Evolutionary conservation across 164 flowering plant genomes (phyloP).

Genomic region (Chloranthus sessilifolius): DNA sequence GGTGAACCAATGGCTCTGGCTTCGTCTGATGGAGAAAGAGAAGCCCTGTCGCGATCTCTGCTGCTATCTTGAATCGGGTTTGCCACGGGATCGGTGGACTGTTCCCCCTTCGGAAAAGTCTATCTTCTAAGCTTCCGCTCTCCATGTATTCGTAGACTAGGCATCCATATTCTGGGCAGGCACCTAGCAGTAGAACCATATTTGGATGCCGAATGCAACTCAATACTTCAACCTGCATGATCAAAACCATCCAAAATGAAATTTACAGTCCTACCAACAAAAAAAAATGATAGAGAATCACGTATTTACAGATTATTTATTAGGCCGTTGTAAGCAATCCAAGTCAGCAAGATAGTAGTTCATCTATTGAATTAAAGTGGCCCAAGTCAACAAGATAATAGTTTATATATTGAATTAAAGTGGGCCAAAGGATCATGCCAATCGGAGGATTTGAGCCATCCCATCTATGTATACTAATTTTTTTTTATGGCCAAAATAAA

Average conservation of each 20-base stretch:
- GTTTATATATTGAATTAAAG: too few species aligned
- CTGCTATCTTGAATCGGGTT: constrained; percentile 50
- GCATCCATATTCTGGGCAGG: constrained; percentile 75
- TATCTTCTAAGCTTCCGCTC: constrained; percentile 70
- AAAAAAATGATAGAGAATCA: background rate
- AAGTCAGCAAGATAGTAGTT: too few species aligned
- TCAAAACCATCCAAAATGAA: background rate
- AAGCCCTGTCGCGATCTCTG: constrained; percentile 65
- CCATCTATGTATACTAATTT: too few species aligned
- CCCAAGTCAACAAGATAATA: too few species aligned
- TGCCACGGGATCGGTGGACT: constrained; percentile 51
- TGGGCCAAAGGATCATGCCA: too few species aligned
- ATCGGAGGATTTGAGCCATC: too few species aligned
- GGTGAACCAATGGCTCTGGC: constrained; percentile 80
- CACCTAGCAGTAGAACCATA: constrained; percentile 76
- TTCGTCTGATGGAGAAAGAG: constrained; percentile 76
- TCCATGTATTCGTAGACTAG: constrained; percentile 71
- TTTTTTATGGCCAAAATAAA: too few species aligned
- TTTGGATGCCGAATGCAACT: constrained; percentile 77
- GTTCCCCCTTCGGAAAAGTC: constrained; percentile 46
- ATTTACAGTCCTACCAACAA: background rate
- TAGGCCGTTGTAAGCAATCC: too few species aligned
- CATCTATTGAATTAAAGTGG: too few species aligned
- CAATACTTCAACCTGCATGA: constrained; percentile 59
- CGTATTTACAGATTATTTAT: too few species aligned